Evolutionary conservation across 495 filamentous ascomycete genomes (phyloP), one percentile per base, ranked within the genome.

Genomic region (Aspergillus leporis): DNA sequence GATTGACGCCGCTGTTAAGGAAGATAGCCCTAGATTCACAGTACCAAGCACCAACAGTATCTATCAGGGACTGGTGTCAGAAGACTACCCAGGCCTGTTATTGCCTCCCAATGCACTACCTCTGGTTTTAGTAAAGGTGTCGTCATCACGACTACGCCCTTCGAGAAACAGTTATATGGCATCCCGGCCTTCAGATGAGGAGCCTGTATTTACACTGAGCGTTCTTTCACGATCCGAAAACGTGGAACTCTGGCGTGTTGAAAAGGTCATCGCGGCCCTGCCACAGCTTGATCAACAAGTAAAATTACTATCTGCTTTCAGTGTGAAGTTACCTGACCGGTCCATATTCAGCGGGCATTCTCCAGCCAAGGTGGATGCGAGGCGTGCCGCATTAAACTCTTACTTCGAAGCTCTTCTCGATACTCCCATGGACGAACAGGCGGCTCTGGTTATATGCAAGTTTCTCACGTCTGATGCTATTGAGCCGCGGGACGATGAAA

Each of bases 51-150:
- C 56, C 43, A 71, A 46, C 18, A 60, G 46, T 14, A 80, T 90
- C 23, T 89, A 85, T 60, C 80, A 81, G 70, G 90, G 91, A 16
- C 74, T 96, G 19, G 78, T 90, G 0, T 90, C 88, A 0, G 91
- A 94, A 2, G 87, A 93, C 51, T 93, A 93, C 67, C 91, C 92
- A 9, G 87, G 88, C 49, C 78, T 96, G 21, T 72, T 96, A 25
- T 76, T 97, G 19, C 86, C 92, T n/a, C 92, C 92, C 0, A 93
- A 95, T 70, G 91, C 92, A n/a, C 83, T 98, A 18, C 88, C 91
- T 10, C 87, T 90, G 19, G 84, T 98, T 61, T 85, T 90, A 62
- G 87, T 96, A 25, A 89, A 80, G 64, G 93, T 97, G 8, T 89
- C 89, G 10, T 98, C 95, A 7, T 97, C 93, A 53, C 85, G 94